Evolutionary conservation across 179 eudicot species (phyloP).

Genomic region (Beta macrorhiza): DNA sequence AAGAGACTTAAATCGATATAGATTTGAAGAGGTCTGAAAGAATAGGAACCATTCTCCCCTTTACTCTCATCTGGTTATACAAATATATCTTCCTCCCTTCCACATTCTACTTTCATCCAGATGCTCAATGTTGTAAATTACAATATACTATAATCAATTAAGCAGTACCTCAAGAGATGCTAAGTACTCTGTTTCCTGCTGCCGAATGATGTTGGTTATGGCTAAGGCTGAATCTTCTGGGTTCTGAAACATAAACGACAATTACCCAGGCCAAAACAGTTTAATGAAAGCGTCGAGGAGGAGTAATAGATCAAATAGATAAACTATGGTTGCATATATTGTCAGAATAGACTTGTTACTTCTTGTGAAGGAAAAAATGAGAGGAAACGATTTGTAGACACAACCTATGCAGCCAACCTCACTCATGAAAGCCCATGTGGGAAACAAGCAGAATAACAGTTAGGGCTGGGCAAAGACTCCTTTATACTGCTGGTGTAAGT

Average conservation of each 20-base stretch:
- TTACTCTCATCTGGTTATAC: background rate
- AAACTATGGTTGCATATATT: background rate
- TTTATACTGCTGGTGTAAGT: background rate
- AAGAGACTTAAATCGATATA: background rate
- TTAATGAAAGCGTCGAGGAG: background rate
- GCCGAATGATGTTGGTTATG: conserved; percentile 70
- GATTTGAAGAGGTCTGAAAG: background rate
- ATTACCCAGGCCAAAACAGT: conserved; percentile 19
- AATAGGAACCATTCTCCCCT: background rate
- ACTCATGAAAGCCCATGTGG: background rate
- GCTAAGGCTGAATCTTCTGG: conserved; percentile 82
- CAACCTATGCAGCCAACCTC: background rate
- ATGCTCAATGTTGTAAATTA: background rate
- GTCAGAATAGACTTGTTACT: background rate
- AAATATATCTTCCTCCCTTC: background rate
- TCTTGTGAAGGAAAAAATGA: background rate
- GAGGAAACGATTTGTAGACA: background rate
- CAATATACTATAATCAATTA: background rate
- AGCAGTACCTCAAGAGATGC: conserved; percentile 74
- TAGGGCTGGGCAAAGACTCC: background rate
- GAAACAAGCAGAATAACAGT: background rate
- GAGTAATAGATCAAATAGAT: conserved; percentile 3
- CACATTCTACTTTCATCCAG: background rate
- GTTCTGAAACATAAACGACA: conserved; percentile 49
- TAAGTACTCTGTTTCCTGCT: conserved; percentile 88